Evolutionary conservation across 2,329 filamentous ascomycete genomes (phyloP).

Genomic region (Stemphylium beticola): DNA sequence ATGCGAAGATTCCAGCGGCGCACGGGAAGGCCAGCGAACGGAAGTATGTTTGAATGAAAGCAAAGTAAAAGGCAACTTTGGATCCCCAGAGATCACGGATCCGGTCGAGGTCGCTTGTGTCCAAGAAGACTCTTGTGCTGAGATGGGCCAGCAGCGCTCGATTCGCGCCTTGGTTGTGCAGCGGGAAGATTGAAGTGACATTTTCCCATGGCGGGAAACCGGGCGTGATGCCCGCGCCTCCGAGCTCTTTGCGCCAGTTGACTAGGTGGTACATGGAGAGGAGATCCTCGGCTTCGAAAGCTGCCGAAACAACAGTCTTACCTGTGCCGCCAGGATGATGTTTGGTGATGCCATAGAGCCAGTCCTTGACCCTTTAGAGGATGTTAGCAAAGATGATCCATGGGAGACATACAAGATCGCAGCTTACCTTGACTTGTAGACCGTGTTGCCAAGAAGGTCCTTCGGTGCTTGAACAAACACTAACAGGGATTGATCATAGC

Average conservation of each 20-base stretch:
- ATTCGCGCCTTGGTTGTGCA: slow-evolving; percentile 80
- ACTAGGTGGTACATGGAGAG: slow-evolving; percentile 80
- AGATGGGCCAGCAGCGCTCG: slow-evolving; percentile 76
- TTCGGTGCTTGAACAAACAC: slow-evolving; percentile 39
- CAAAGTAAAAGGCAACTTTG: slow-evolving; percentile 56
- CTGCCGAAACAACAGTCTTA: slow-evolving; percentile 59
- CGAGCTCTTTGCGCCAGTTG: slow-evolving; percentile 72
- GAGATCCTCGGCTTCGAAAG: slow-evolving; percentile 79
- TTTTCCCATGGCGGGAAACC: slow-evolving; percentile 73
- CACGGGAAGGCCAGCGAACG: slow-evolving; percentile 40
- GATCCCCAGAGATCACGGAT: slow-evolving; percentile 81
- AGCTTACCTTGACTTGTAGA: slow-evolving; percentile 40
- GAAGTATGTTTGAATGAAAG: slow-evolving; percentile 45
- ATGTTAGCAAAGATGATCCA: background rate
- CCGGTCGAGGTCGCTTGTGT: slow-evolving; percentile 70
- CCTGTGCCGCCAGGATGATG: slow-evolving; percentile 60
- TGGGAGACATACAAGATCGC: background rate
- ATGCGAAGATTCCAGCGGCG: slow-evolving; percentile 37
- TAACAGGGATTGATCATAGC: slow-evolving; percentile 39
- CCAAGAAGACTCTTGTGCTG: slow-evolving; percentile 73
- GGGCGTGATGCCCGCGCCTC: slow-evolving; percentile 79
- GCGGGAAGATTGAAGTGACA: slow-evolving; percentile 75
- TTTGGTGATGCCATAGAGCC: slow-evolving; percentile 77
- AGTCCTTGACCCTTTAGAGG: slow-evolving; percentile 73
- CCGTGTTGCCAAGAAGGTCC: slow-evolving; percentile 39